These are phyloP conservation scores for Xylariales sp. DNA, from an alignment of 2,329 filamentous ascomycete species.

Conservation along the genomic window DNA sequence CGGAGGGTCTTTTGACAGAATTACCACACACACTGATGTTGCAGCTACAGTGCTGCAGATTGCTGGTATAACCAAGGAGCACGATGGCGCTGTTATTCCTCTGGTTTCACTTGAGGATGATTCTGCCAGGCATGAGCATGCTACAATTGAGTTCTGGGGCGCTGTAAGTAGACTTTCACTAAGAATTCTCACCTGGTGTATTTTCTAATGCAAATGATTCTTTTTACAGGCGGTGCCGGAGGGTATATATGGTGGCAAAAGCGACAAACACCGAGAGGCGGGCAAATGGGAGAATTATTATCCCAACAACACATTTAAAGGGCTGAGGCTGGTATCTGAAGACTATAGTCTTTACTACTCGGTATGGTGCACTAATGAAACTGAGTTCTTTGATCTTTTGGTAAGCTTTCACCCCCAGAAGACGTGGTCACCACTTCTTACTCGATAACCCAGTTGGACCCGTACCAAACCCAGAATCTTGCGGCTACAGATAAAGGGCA, in stretches of 20 bases:
- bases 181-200: too few species aligned
- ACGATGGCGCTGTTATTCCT: constrained; percentile 47
- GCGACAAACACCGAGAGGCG: background rate
- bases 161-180: background rate
- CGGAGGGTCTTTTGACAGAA: constrained; percentile 34
- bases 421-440: background rate
- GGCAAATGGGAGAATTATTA: background rate
- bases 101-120: constrained; percentile 17
- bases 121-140: constrained; percentile 17
- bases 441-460: constrained; percentile 37
- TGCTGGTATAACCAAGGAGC: constrained; percentile 31
- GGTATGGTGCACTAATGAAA: constrained; percentile 65
- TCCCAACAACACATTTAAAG: constrained; percentile 57
- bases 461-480: constrained; percentile 47
- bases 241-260: background rate
- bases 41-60: constrained; percentile 48
- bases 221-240: background rate
- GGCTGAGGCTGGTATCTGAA: constrained; percentile 45
- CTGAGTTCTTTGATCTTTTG: constrained; percentile 60
- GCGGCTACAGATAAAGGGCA: constrained; percentile 20
- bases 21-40: constrained; percentile 52
- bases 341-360: constrained; percentile 61
- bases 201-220: background rate
- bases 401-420: constrained; percentile 25
- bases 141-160: constrained; percentile 51